Evolutionary conservation across 768 basidiomycete species (phyloP).

Genomic region (Leucosporidium scottii): DNA sequence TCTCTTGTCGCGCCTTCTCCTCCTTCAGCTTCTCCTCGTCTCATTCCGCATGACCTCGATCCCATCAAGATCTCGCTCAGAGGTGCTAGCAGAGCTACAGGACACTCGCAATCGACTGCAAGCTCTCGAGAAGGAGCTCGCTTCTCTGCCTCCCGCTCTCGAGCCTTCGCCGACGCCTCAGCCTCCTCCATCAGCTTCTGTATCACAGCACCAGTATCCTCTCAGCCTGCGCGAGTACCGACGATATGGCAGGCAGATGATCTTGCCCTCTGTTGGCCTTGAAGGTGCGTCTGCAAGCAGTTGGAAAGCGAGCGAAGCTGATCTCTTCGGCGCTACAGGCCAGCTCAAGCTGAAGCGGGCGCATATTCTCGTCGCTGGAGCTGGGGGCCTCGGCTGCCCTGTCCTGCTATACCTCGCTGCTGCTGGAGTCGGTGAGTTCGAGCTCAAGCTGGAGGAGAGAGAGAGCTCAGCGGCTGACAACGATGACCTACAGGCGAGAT

Average conservation of each 20-base stretch:
- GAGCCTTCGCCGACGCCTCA: too few species aligned
- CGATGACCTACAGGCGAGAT: conserved; percentile 56
- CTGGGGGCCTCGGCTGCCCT: conserved; percentile 93
- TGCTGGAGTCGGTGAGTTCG: conserved; percentile 71
- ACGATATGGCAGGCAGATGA: conserved; percentile 96
- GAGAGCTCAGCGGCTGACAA: neutral
- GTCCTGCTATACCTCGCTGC: conserved; percentile 89
- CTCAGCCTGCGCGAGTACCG: conserved; percentile 57
- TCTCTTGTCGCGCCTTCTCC: too few species aligned
- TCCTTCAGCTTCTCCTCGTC: too few species aligned
- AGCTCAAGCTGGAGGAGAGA: neutral
- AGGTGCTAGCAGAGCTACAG: too few species aligned
- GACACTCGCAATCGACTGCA: too few species aligned
- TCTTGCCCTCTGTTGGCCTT: conserved; percentile 59
- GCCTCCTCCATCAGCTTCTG: neutral
- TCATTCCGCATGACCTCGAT: too few species aligned
- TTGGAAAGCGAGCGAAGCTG: neutral
- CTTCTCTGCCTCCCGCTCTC: too few species aligned
- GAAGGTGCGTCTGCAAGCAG: conserved; percentile 50
- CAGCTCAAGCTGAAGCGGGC: conserved; percentile 72
- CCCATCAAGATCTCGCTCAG: too few species aligned
- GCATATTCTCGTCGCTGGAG: conserved; percentile 79
- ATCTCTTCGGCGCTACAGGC: conserved; percentile 42
- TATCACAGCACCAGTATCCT: neutral
- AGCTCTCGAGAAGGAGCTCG: too few species aligned